Evolutionary conservation across 2,329 filamentous ascomycete genomes (phyloP).

Genomic region (Thelonectria rubi): DNA sequence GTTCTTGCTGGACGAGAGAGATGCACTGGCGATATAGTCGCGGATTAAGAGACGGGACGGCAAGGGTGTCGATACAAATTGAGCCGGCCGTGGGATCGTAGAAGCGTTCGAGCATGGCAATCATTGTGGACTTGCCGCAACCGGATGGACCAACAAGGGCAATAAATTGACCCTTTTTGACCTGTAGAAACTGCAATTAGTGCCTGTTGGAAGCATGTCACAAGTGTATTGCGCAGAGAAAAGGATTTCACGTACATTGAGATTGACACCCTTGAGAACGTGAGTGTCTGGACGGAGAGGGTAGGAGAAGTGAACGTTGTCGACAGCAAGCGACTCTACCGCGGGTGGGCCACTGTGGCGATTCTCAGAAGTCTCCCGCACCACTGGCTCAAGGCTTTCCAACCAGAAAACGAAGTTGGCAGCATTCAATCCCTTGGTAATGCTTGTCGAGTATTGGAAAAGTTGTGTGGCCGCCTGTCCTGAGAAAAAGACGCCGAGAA

Average conservation of each 20-base stretch:
- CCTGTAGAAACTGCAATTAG: slow-evolving; percentile 33
- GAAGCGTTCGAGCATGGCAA: slow-evolving; percentile 60
- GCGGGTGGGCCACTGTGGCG: slow-evolving; percentile 47
- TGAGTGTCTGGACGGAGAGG: slow-evolving; percentile 55
- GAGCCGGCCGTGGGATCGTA: slow-evolving; percentile 55
- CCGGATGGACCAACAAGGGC: slow-evolving; percentile 64
- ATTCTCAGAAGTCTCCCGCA: slow-evolving; percentile 54
- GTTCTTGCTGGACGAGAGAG: slow-evolving; percentile 67
- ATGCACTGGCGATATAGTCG: slow-evolving; percentile 62
- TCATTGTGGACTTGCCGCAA: slow-evolving; percentile 69
- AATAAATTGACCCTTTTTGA: slow-evolving; percentile 59
- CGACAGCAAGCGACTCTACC: slow-evolving; percentile 55
- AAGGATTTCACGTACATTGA: slow-evolving; percentile 22
- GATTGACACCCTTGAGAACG: slow-evolving; percentile 53
- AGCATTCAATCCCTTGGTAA: slow-evolving; percentile 60
- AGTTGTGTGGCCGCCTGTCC: slow-evolving; percentile 53
- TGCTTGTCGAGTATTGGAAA: slow-evolving; percentile 59
- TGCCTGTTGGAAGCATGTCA: too few species aligned
- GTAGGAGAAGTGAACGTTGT: slow-evolving; percentile 70
- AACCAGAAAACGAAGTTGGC: slow-evolving; percentile 63
- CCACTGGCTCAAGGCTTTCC: slow-evolving; percentile 50
- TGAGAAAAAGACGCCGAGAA: slow-evolving; percentile 59
- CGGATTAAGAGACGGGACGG: slow-evolving; percentile 54
- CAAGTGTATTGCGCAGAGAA: too few species aligned
- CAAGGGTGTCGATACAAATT: slow-evolving; percentile 56